Evolutionary conservation across 805 yeast genomes (phyloP), one percentile per base, ranked within the genome.

Genomic region (Torulaspora maleeae): DNA sequence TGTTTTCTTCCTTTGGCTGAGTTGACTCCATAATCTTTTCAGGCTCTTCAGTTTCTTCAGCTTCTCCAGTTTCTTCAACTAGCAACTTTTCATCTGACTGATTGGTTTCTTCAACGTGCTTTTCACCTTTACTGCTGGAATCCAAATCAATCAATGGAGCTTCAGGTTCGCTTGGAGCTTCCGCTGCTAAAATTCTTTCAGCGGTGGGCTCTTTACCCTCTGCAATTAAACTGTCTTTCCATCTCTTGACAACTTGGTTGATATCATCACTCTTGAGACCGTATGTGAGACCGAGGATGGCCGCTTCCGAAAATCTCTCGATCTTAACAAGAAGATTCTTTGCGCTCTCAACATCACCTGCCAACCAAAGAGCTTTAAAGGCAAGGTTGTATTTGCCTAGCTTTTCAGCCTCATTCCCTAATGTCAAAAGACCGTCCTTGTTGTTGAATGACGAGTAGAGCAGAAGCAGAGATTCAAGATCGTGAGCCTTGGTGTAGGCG

Each of bases 341-440:
- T 53, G 90, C 84, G 34, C 74, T 72, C 13, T 70, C 68, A 30
- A 79, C 72, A 60, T 88, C 85, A 32, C 95, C 91, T 27, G 83
- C 77, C 44, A 81, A 72, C 98, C 98, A 93, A 64, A 81, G 80
- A 10, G 96, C 84, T 61, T 86, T 88, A 73, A 89, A 93, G 20
- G 98, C 95, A 47, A 90, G 72, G 65, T 93, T 93, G 67, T 80
- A 86, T 63, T 83, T 83, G 39, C 97, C 97, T 36, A 71, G 75
- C n/a, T 64, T 69, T 55, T 76, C 80, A 39, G 96, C 90, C 38
- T 70, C 67, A 44, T 73, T 71, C 5, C 93, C 95, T 30, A 91
- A 74, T 44, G 72, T 69, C 16, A 69, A 63, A 51, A 93, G 76
- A 32, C 79, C 83, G 8, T 66, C 68, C 55, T 71, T 72, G 64